Base-by-base conservation (phyloP, 768 basidiomycete genomes). In the Termitomyces titanicus region DNA sequence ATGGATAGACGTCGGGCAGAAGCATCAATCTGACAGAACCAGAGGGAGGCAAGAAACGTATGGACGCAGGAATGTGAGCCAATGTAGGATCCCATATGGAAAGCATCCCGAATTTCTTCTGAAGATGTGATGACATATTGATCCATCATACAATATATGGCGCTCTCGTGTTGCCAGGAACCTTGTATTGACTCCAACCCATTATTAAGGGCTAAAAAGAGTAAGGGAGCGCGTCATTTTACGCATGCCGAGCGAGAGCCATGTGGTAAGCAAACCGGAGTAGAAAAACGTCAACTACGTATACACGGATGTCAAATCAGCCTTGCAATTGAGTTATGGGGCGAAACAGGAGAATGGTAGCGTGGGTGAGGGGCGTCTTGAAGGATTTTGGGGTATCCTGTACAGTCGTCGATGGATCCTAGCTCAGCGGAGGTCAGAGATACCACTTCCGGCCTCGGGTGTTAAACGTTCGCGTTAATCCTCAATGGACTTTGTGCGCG, bases 21-120 rank as follows among this genome's bases (percentile, higher is more conserved):
- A 56, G 48, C 43, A 27, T 38, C 25, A 7, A 51, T 34, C 24
- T 60, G 58, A 60, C 58, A 60, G 52, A 29, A 22, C 35, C 20
- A 39, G 58, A 56, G 52, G 42, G 39, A 60, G 55, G 55, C 39
- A 59, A 60, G 45, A 53, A 56, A 44, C n/a, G 10, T 20, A 3
- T 24, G 40, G 38, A 29, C 20, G n/a, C 29, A 24, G 22, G 38
- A 18, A 22, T 43, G 17, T 48, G 24, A 12, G 33, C 52, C 39
- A 39, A 42, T 42, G 29, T 51, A 33, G 17, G 5, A 20, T 18
- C 2, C 22, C 13, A 42, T 34, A 37, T 51, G n/a, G n/a, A n/a
- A n/a, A n/a, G n/a, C n/a, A n/a, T 5, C 5, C 34, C 35, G 25
- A 38, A 8, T 44, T 15, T 24, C 25, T 27, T 24, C 12, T 22